Evolutionary conservation across 2,329 filamentous ascomycete genomes (phyloP).

Genomic region (Colletotrichum tabaci): DNA sequence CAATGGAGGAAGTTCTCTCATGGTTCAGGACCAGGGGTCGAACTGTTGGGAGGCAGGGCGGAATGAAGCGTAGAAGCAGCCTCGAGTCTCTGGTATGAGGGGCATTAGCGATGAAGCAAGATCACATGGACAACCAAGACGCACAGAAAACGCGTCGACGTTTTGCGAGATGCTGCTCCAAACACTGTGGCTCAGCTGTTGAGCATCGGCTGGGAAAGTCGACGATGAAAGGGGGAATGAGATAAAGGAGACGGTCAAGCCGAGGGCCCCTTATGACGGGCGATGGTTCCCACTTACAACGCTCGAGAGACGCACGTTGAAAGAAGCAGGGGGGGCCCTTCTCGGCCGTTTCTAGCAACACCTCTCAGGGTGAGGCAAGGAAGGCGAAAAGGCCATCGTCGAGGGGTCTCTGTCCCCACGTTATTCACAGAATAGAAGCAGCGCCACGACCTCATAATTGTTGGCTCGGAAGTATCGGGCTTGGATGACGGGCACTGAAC

Average conservation of each 20-base stretch:
- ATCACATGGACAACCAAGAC: not conserved
- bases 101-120: not conserved
- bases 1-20: conserved; percentile 35
- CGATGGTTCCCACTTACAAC: not conserved
- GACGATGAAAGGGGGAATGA: not conserved
- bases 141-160: not conserved
- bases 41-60: not conserved
- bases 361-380: not conserved
- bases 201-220: not conserved
- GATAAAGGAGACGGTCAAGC: not conserved
- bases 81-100: not conserved
- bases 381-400: not conserved
- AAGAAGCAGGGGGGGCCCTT: not conserved
- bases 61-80: not conserved
- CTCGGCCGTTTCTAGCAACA: not conserved
- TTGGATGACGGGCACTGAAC: too few species aligned
- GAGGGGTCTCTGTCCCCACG: not conserved
- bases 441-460: too few species aligned
- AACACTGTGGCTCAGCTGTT: not conserved
- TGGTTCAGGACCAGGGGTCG: not conserved
- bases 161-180: not conserved
- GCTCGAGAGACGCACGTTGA: not conserved
- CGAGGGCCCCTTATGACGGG: not conserved
- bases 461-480: not conserved
- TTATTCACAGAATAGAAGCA: not conserved